These are phyloP conservation scores for Cercospora zeae-maydis DNA, from an alignment of 2,329 filamentous ascomycete species.

Conservation along the genomic window DNA sequence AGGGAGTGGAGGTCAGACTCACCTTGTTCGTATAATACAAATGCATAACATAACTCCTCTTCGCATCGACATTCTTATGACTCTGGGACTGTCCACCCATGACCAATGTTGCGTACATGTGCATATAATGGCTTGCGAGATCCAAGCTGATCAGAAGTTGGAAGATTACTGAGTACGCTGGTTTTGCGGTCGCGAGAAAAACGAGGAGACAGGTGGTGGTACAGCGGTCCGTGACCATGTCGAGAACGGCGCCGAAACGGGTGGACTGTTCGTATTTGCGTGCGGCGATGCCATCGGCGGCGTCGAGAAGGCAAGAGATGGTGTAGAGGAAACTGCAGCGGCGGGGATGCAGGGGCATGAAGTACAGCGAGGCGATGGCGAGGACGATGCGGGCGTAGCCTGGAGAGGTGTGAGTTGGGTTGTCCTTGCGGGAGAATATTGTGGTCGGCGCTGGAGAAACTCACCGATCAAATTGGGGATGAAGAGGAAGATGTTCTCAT, in stretches of 20 bases:
- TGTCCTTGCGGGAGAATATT: not conserved
- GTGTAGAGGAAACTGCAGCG: slow-evolving; percentile 90
- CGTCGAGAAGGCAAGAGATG: slow-evolving; percentile 90
- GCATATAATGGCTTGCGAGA: slow-evolving; percentile 94
- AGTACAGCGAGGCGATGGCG: slow-evolving; percentile 89
- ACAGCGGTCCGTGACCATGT: slow-evolving; percentile 99
- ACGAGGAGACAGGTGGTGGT: slow-evolving; percentile 93
- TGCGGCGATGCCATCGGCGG: slow-evolving; percentile 90
- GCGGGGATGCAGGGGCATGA: slow-evolving; percentile 97
- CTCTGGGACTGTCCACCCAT: slow-evolving; percentile 76
- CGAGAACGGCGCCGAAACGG: slow-evolving; percentile 90
- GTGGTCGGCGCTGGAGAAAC: slow-evolving; percentile 10
- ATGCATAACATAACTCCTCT: slow-evolving; percentile 83
- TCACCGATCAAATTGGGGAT: slow-evolving; percentile 52
- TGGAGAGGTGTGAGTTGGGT: slow-evolving; percentile 25
- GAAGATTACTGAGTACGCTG: slow-evolving; percentile 89
- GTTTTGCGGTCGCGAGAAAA: slow-evolving; percentile 91
- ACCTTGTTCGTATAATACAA: slow-evolving; percentile 98
- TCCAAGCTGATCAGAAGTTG: slow-evolving; percentile 90
- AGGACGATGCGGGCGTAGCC: slow-evolving; percentile 52
- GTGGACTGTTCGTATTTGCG: slow-evolving; percentile 84
- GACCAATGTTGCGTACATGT: slow-evolving; percentile 93
- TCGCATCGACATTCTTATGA: slow-evolving; percentile 92
- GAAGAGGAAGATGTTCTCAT: slow-evolving; percentile 55
- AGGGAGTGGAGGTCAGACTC: slow-evolving; percentile 35